A percentile compares a stretch with the other conserved stretches of the same genome.
These are phyloP conservation scores for Aspergillus aculeatus DNA, from an alignment of 2,329 filamentous ascomycete genomes.

Conservation along the genomic window DNA sequence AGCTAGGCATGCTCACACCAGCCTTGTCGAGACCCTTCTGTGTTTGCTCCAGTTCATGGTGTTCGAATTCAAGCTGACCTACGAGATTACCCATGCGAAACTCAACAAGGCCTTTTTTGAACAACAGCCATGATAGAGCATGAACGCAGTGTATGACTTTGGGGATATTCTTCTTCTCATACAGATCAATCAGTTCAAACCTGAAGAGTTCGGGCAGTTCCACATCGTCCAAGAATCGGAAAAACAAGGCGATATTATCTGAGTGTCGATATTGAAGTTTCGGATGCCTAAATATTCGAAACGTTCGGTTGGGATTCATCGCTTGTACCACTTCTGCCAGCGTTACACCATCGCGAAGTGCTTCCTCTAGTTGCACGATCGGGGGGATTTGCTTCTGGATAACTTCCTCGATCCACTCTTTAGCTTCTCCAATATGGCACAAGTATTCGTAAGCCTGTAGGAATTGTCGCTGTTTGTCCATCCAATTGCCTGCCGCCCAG, in stretches of 20 bases:
- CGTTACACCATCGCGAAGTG: slow-evolving; percentile 86
- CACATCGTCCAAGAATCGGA: slow-evolving; percentile 86
- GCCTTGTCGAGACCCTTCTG: slow-evolving; percentile 96
- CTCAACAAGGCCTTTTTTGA: slow-evolving; percentile 88
- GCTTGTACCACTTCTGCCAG: slow-evolving; percentile 91
- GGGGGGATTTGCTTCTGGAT: slow-evolving; percentile 82
- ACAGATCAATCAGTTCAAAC: slow-evolving; percentile 94
- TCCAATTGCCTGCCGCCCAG: slow-evolving; percentile 89
- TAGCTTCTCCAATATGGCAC: slow-evolving; percentile 97
- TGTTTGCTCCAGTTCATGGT: slow-evolving; percentile 94
- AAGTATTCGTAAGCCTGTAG: slow-evolving; percentile 97
- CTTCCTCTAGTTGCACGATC: slow-evolving; percentile 91
- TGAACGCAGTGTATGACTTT: slow-evolving; percentile 99
- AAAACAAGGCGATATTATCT: slow-evolving; percentile 96
- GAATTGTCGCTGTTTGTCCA: slow-evolving; percentile 97
- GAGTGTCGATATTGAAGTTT: slow-evolving; percentile 93
- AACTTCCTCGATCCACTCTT: slow-evolving; percentile 97
- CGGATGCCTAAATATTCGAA: slow-evolving; percentile 80
- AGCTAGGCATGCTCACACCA: slow-evolving; percentile 93
- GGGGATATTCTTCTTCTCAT: slow-evolving; percentile 99
- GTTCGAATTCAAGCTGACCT: slow-evolving; percentile 93
- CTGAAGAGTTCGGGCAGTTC: slow-evolving; percentile 93
- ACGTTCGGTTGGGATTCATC: slow-evolving; percentile 71
- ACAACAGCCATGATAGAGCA: slow-evolving; percentile 94
- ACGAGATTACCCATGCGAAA: slow-evolving; percentile 97